Evolutionary conservation across 2,329 filamentous ascomycete genomes (phyloP), one percentile per base, ranked within the genome.

Genomic region (Alternaria arborescens): DNA sequence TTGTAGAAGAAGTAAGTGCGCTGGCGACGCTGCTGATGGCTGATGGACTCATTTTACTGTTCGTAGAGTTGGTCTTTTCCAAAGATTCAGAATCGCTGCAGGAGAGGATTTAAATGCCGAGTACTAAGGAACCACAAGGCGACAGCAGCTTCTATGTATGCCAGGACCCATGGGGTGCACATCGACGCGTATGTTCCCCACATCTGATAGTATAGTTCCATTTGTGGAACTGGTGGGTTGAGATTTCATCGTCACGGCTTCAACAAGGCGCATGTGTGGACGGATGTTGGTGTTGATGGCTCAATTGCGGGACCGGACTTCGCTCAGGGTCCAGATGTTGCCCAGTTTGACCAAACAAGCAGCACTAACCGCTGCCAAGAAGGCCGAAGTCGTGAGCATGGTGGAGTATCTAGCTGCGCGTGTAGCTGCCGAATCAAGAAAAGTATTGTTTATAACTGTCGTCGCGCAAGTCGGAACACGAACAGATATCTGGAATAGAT

Each of bases 361-460:
- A 46, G 16, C 32, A 11, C 34, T 59, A 47, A 42, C 42, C 56
- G 12, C 54, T 26, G 54, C 55, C 38, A 52, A 57, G 55, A 57
- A 43, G 11, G 26, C 22, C 46, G 8, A 20, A n/a, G 34, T 36
- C 10, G 40, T 26, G 32, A 24, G 40, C 32, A 38, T n/a, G 30
- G 20, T 38, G 40, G 40, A 38, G 30, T 50, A 24, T 38, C 32
- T 4, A 5, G 32, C 14, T 36, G 32, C 46, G 46, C 32, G n/a
- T 36, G 3, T 26, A 2, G 20, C 46, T 50, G 2, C 46, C 32
- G 46, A 34, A 18, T 38, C 5, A 26, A 14, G 46, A 50, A 38
- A 14, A 3, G 5, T 1, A 5, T n/a, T 5, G 14, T 11, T 3
- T n/a, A 18, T 20, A 18, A 7, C 30, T 8, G 16, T 18, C 14